Evolutionary conservation across 106 monocot genomes (phyloP), one percentile per base, ranked within the genome.

Genomic region (Dioscorea alata): DNA sequence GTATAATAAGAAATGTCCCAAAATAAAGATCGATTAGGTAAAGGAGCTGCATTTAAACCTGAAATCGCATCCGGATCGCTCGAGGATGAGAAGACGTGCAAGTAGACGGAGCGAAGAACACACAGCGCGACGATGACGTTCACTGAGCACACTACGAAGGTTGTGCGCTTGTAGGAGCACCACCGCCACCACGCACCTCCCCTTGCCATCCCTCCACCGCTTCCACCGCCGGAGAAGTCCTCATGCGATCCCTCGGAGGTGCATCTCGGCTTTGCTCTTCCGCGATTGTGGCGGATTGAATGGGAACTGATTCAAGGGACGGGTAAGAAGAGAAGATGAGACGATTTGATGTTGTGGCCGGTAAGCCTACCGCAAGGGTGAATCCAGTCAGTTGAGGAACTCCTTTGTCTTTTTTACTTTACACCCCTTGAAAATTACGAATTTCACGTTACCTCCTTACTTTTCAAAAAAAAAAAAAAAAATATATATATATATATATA

Each of bases 111-210:
- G 49, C 82, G 85, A 9, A 88, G 64, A 23, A 92, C 71, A 53
- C 82, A 72, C 33, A 92, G 63, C 10, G 84, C 88, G 19, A 74
- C 84, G 64, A 89, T 20, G 65, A 92, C 77, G 64, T 96, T 96
- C 8, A 88, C 63, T 54, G 65, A 91, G 76, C 88, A 91, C 61
- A 92, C 65, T 23, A 71, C 81, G 21, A 89, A 6, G 62, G 91
- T 82, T 53, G 86, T 65, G 69, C 80, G 75, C 79, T 73, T 85
- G 75, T 82, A 91, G 34, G 88, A 88, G 58, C 68, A 68, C 61
- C 53, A 63, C 48, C 33, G 17, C 64, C 73, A n/a, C 48, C 69
- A 6, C 5, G 42, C 19, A 7, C 63, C 64, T 8, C 64, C 57
- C 48, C 65, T 20, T 8, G 10, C 68, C 56, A 12, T 16, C 58